A percentile compares a stretch with the other conserved stretches of the same genome.
These are phyloP conservation scores for Fusarium newnesense DNA, from an alignment of 2,329 filamentous ascomycete species.

Conservation along the genomic window DNA sequence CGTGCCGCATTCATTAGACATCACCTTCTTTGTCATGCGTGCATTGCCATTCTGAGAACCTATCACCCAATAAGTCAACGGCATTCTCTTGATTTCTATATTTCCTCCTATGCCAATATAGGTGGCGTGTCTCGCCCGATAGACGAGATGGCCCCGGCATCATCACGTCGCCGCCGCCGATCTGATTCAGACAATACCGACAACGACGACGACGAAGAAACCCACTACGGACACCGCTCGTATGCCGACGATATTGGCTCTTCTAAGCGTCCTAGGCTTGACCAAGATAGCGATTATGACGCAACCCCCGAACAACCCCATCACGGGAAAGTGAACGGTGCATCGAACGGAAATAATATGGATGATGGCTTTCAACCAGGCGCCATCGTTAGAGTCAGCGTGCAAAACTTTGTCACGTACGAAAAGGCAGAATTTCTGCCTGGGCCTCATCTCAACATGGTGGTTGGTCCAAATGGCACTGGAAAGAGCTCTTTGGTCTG, in stretches of 20 bases:
- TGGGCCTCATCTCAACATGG: slow-evolving; percentile 95
- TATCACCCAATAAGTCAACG: neutral
- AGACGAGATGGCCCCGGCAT: slow-evolving; percentile 44
- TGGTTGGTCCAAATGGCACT: slow-evolving; percentile 98
- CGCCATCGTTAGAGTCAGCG: slow-evolving; percentile 86
- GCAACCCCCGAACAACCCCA: slow-evolving; percentile 14
- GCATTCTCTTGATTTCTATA: neutral
- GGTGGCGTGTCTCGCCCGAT: neutral
- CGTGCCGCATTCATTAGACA: slow-evolving; percentile 21
- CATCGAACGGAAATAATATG: slow-evolving; percentile 24
- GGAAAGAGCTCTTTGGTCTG: slow-evolving; percentile 98
- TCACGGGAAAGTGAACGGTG: slow-evolving; percentile 22
- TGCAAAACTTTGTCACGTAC: slow-evolving; percentile 95
- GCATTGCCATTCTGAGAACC: neutral
- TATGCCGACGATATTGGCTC: slow-evolving; percentile 39
- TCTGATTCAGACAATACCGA: slow-evolving; percentile 54
- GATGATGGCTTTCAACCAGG: slow-evolving; percentile 71
- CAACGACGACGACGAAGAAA: slow-evolving; percentile 43
- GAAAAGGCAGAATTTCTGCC: slow-evolving; percentile 90
- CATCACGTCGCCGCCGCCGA: slow-evolving; percentile 56
- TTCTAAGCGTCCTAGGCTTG: slow-evolving; percentile 52
- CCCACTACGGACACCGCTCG: slow-evolving; percentile 36
- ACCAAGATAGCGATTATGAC: slow-evolving; percentile 36
- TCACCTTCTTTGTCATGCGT: neutral
- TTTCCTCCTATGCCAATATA: neutral